These are phyloP conservation scores for Wickerhamomyces canadensis DNA, from an alignment of 805 yeast species.

Conservation along the genomic window DNA sequence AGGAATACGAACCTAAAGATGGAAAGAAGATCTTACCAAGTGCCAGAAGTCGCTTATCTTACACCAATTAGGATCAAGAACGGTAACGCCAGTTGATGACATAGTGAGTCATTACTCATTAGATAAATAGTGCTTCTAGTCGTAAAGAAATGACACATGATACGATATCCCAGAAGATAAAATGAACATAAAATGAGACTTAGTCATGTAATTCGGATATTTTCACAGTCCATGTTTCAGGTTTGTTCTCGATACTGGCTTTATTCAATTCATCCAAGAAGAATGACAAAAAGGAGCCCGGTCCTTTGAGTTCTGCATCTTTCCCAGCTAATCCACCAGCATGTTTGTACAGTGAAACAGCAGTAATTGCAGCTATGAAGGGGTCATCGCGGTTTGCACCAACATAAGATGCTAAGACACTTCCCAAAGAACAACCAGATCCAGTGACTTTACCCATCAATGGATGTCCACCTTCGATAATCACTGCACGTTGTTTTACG, in stretches of 20 bases:
- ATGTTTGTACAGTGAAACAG: conserved; percentile 13
- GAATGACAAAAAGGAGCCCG: conserved; percentile 11
- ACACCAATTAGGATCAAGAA: conserved; percentile 33
- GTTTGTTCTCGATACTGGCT: conserved; percentile 2
- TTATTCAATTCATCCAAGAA: conserved; percentile 10
- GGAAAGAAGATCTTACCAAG: conserved; percentile 50
- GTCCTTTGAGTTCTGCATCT: conserved; percentile 5
- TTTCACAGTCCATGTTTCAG: conserved; percentile 7
- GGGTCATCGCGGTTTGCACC: conserved; percentile 8
- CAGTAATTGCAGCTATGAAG: conserved; percentile 11
- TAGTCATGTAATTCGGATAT: not conserved
- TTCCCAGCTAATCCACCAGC: conserved; percentile 15
- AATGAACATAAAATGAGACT: too few species aligned
- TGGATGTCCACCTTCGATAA: conserved; percentile 51
- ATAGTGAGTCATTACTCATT: too few species aligned
- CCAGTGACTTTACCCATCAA: conserved; percentile 72
- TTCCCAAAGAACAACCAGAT: conserved; percentile 78
- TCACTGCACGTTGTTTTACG: conserved; percentile 25
- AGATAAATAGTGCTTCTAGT: too few species aligned
- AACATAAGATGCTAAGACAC: conserved; percentile 24
- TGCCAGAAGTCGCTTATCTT: conserved; percentile 44
- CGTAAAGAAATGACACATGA: too few species aligned
- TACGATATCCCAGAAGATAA: too few species aligned
- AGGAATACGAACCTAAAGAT: conserved; percentile 38
- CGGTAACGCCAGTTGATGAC: too few species aligned